Evolutionary conservation across 345 rosid species (phyloP), one percentile per base, ranked within the genome.

Genomic region (Erucastrum elatum): DNA sequence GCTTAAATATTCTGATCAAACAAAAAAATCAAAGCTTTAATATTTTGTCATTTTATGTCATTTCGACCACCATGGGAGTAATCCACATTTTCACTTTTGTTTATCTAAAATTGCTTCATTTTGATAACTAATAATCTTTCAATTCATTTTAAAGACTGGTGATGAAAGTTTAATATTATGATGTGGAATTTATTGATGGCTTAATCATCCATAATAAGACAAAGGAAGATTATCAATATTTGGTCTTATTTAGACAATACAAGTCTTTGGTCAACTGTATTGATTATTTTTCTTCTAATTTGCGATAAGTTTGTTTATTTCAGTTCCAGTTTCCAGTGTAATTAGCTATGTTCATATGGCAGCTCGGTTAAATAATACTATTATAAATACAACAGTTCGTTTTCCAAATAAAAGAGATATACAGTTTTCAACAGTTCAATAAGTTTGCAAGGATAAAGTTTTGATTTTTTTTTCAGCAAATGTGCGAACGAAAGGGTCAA

Each of bases 401-500:
- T 21, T 21, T 21, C 21, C 21, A 21, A 21, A 21, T 21, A 21
- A 21, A 21, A 21, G 21, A 21, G 21, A 21, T 21, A 21, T 21
- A 21, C 21, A 21, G 21, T 21, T 21, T 21, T 21, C 21, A 21
- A 21, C 53, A 13, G 29, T 49, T 77, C 53, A 4, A 34, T 62
- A 49, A 13, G 31, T 61, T 61, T 61, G 29, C 75, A 62, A 46
- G 53, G 53, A 33, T 37, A 62, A 26, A 11, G 0, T 4, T 39
- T 59, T 29, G 29, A 3, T 2, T 12, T 4, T 64, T 11, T 62
- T 61, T 62, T 16, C 21, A 79, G 71, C 75, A 62, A 79, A 46
- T 13, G 25, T 71, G 78, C 64, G 73, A 70, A 71, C n/a, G 56
- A 53, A 84, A 77, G 74, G 82, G 85, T 86, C 85, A 78, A 70